These are phyloP conservation scores for Xylaria curta DNA, from an alignment of 495 filamentous ascomycete genomes.

Conservation along the genomic window DNA sequence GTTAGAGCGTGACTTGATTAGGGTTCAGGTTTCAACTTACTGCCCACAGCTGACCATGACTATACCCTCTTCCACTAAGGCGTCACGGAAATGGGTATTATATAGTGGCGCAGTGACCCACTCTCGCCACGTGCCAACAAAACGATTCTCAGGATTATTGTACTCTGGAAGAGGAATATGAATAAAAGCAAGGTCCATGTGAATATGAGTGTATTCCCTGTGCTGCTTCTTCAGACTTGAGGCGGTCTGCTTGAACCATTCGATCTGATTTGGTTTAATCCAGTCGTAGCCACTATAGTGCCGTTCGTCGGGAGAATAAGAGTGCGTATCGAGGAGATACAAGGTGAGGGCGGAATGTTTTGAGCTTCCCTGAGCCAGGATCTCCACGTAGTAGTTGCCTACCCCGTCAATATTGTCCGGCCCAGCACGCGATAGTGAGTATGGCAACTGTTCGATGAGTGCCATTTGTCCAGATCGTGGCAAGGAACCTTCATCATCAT, in stretches of 20 bases:
- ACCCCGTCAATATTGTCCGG: slow-evolving; percentile 85
- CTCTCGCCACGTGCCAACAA: slow-evolving; percentile 74
- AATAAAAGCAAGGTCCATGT: slow-evolving; percentile 96
- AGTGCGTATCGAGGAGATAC: slow-evolving; percentile 92
- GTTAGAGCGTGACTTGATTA: slow-evolving; percentile 22
- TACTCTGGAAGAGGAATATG: slow-evolving; percentile 97
- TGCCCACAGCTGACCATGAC: slow-evolving; percentile 90
- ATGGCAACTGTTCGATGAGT: slow-evolving; percentile 84
- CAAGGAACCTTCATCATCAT: slow-evolving; percentile 91
- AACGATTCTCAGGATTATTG: slow-evolving; percentile 52
- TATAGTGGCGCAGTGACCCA: slow-evolving; percentile 81
- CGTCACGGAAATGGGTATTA: slow-evolving; percentile 88
- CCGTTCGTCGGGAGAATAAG: slow-evolving; percentile 88
- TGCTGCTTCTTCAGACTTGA: slow-evolving; percentile 70
- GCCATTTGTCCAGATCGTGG: slow-evolving; percentile 79
- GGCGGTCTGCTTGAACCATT: slow-evolving; percentile 86
- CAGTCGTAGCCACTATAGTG: slow-evolving; percentile 91
- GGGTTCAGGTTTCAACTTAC: slow-evolving; percentile 54
- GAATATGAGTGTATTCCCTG: slow-evolving; percentile 83
- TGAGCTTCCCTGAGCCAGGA: slow-evolving; percentile 78
- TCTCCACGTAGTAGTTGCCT: slow-evolving; percentile 93
- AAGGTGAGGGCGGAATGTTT: slow-evolving; percentile 89
- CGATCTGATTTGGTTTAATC: slow-evolving; percentile 91
- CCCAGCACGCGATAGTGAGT: slow-evolving; percentile 82
- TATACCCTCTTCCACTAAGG: slow-evolving; percentile 81